A percentile compares a stretch with the other conserved stretches of the same genome.
These are phyloP conservation scores for Osmanthus fragrans DNA, from an alignment of 257 asterid genomes.

Conservation along the genomic window DNA sequence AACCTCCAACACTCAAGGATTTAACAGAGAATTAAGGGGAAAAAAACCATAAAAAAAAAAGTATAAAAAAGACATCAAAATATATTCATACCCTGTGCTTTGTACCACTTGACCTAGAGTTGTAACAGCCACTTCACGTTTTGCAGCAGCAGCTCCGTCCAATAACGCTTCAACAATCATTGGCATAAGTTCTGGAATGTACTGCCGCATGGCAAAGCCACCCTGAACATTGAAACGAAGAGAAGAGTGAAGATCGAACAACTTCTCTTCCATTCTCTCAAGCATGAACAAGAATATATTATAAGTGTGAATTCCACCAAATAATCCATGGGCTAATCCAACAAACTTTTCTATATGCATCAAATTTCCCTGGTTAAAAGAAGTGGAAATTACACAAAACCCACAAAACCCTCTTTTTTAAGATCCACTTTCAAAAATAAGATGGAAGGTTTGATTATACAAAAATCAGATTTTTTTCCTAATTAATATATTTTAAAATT, in stretches of 20 bases:
- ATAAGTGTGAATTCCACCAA: slow-evolving; percentile 16
- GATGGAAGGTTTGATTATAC: too few species aligned
- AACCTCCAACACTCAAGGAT: slow-evolving; percentile 9
- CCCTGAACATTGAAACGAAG: slow-evolving; percentile 58
- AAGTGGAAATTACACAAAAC: too few species aligned
- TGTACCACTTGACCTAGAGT: slow-evolving; percentile 99
- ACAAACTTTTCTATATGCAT: slow-evolving; percentile 8
- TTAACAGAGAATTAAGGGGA: neutral
- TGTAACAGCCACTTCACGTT: slow-evolving; percentile 98
- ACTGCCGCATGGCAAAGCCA: slow-evolving; percentile 96
- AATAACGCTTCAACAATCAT: slow-evolving; percentile 87
- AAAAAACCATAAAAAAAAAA: slow-evolving; percentile 3
- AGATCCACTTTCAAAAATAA: too few species aligned
- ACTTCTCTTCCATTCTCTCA: slow-evolving; percentile 15
- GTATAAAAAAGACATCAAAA: slow-evolving; percentile 13
- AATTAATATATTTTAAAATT: too few species aligned
- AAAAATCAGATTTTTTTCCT: too few species aligned
- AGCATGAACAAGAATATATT: slow-evolving; percentile 13
- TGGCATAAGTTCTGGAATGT: slow-evolving; percentile 96
- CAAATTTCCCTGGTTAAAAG: neutral
- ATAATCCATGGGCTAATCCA: slow-evolving; percentile 15
- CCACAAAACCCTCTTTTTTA: too few species aligned
- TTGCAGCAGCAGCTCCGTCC: slow-evolving; percentile 93
- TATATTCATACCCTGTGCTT: slow-evolving; percentile 86
- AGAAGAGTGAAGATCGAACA: slow-evolving; percentile 20